phyloP scores from a whole-genome alignment of 805 yeast species.

The Cyberlindnera suaveolens region DNA sequence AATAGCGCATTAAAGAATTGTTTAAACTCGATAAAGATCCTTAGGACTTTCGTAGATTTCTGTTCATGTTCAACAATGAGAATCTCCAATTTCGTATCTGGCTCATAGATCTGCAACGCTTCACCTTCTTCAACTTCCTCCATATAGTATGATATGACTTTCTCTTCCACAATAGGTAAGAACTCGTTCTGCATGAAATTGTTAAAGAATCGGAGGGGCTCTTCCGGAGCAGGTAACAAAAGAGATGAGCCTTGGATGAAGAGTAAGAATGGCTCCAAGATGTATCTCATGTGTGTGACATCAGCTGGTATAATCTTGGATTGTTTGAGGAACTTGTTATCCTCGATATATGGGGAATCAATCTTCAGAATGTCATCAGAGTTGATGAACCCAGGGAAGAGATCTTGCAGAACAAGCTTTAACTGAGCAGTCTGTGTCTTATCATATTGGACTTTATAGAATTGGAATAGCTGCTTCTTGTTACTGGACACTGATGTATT shows the following conservation, averaged over 20 bases:
- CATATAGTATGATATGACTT: conserved; percentile 47
- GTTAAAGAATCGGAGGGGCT: conserved; percentile 45
- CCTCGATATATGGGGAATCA: conserved; percentile 49
- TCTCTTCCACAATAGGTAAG: conserved; percentile 55
- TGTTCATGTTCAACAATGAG: background rate
- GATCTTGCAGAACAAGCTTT: conserved; percentile 43
- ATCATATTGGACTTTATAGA: conserved; percentile 27
- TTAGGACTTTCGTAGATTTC: conserved; percentile 7
- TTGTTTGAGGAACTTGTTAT: conserved; percentile 51
- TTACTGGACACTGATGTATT: conserved; percentile 19
- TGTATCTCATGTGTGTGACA: conserved; percentile 72
- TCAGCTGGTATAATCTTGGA: conserved; percentile 63
- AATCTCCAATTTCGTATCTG: conserved; percentile 1
- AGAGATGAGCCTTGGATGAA: conserved; percentile 56
- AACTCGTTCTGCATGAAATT: conserved; percentile 60
- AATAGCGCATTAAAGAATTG: conserved; percentile 16
- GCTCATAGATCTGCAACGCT: conserved; percentile 29
- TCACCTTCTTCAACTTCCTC: conserved; percentile 35
- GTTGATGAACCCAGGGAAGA: conserved; percentile 64
- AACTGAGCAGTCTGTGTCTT: conserved; percentile 35
- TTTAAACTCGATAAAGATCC: conserved; percentile 18
- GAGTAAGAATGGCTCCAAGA: conserved; percentile 65
- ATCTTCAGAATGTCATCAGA: conserved; percentile 28
- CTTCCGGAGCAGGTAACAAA: conserved; percentile 28
- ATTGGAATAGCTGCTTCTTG: conserved; percentile 31